Evolutionary conservation across 2,329 filamentous ascomycete species (phyloP).

Genomic region (Fusarium odoratissimum): DNA sequence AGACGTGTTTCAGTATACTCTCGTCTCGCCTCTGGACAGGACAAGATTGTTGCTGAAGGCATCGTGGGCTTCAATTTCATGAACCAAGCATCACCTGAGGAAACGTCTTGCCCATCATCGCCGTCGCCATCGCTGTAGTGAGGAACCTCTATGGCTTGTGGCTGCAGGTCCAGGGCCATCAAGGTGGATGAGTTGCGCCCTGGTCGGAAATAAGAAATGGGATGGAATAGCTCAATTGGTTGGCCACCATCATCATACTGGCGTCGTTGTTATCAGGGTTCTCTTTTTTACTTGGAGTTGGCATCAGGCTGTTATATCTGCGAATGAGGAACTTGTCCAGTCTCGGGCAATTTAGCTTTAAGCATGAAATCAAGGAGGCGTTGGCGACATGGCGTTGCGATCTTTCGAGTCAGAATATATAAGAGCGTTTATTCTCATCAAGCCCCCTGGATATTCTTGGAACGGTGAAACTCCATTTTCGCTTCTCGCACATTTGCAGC

Average conservation of each 20-base stretch:
- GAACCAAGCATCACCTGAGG: constrained; percentile 12
- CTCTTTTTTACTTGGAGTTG: not conserved
- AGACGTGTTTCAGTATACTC: constrained; percentile 58
- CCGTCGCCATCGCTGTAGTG: constrained; percentile 26
- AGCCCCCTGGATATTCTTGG: no score
- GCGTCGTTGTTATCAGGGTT: not conserved
- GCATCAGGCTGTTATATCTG: not conserved
- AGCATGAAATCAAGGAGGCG: not conserved
- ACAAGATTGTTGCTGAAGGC: constrained; percentile 57
- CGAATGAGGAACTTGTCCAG: not conserved
- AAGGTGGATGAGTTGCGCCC: constrained; percentile 21
- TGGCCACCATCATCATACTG: not conserved
- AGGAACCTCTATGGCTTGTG: not conserved
- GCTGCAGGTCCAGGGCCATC: constrained; percentile 20
- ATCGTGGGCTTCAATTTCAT: constrained; percentile 62
- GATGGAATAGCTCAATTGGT: not conserved
- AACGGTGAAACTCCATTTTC: not conserved
- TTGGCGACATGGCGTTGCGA: not conserved
- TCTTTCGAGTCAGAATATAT: not conserved
- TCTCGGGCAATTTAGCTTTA: not conserved
- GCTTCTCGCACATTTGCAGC: not conserved
- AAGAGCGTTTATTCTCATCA: fast-evolving
- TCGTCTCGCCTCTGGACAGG: constrained; percentile 34
- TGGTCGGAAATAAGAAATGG: not conserved
- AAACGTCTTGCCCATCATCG: constrained; percentile 2